Percentiles rank a stretch among this genome's conserved stretches.
phyloP scores from a whole-genome alignment of 768 basidiomycete genomes.

The Tricholoma sp. region DNA sequence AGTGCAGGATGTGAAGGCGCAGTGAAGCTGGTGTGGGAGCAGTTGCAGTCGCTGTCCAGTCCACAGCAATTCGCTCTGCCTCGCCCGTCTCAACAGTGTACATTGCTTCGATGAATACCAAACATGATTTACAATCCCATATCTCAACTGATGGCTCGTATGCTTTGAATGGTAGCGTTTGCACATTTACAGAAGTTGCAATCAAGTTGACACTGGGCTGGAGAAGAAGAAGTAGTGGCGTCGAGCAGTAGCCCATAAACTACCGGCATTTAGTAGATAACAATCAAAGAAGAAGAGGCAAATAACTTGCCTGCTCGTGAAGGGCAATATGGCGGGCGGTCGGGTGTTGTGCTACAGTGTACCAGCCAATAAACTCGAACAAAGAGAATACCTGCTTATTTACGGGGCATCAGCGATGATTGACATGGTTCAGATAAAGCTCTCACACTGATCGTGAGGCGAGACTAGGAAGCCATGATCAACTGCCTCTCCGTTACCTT shows the following conservation, averaged over 20 bases:
- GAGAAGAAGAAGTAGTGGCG: slow-evolving; percentile 80
- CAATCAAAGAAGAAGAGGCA: not conserved
- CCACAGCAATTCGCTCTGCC: no score
- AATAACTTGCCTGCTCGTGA: slow-evolving; percentile 69
- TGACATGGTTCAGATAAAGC: slow-evolving; percentile 1
- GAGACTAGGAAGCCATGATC: slow-evolving; percentile 81
- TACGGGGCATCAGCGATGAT: slow-evolving; percentile 26
- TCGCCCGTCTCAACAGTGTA: no score
- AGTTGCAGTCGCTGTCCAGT: no score
- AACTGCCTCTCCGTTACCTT: slow-evolving; percentile 51
- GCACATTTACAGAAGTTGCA: slow-evolving; percentile 40
- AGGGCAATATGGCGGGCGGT: slow-evolving; percentile 72
- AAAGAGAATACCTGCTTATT: slow-evolving; percentile 99
- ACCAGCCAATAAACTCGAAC: slow-evolving; percentile 97
- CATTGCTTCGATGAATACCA: no score
- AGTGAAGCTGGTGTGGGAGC: no score
- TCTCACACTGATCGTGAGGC: slow-evolving; percentile 80
- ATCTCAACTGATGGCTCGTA: slow-evolving; percentile 95
- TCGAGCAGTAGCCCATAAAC: slow-evolving; percentile 84
- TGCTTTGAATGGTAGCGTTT: slow-evolving; percentile 86
- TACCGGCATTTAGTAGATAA: slow-evolving; percentile 23
- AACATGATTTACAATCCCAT: no score
- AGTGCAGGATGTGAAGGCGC: no score
- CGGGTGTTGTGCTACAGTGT: slow-evolving; percentile 77
- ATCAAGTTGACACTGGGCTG: slow-evolving; percentile 13